Evolutionary conservation across 2,329 filamentous ascomycete species (phyloP).

Genomic region (Sporothrix protearum): DNA sequence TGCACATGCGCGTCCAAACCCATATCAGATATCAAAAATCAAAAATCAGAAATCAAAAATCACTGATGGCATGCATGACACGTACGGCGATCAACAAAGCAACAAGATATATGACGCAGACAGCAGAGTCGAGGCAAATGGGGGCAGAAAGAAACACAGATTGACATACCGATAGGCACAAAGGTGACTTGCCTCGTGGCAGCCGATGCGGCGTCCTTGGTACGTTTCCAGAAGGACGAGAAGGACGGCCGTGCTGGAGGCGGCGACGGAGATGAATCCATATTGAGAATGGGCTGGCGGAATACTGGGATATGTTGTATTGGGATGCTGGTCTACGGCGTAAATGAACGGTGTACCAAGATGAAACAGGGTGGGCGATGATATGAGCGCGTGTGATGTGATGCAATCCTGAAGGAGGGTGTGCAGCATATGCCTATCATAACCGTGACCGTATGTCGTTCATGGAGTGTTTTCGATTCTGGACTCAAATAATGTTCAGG

Average conservation of each 20-base stretch:
- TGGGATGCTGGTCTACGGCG: background rate
- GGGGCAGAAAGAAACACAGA: conserved; percentile 17
- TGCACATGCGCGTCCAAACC: background rate
- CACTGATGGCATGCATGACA: background rate
- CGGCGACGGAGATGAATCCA: conserved; percentile 17
- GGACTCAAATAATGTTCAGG: background rate
- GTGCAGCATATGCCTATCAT: background rate
- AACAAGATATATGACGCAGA: background rate
- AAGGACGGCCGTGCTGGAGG: conserved; percentile 43
- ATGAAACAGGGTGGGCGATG: background rate
- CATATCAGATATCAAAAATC: background rate
- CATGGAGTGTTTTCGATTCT: background rate
- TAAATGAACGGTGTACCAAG: background rate
- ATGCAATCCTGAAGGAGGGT: background rate
- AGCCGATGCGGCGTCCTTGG: conserved; percentile 38
- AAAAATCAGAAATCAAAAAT: background rate
- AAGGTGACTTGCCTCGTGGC: conserved; percentile 37
- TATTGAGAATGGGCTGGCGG: background rate
- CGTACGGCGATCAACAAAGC: background rate
- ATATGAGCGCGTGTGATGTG: background rate
- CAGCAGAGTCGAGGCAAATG: background rate
- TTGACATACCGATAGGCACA: conserved; percentile 32
- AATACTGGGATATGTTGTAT: background rate
- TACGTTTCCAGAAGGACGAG: conserved; percentile 46
- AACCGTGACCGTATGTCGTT: background rate